Percentiles rank a stretch among this genome's conserved stretches.
These are phyloP conservation scores for Apiotrichum mycotoxinovorans DNA, from an alignment of 1,284 basidiomycete genomes.

Conservation along the genomic window DNA sequence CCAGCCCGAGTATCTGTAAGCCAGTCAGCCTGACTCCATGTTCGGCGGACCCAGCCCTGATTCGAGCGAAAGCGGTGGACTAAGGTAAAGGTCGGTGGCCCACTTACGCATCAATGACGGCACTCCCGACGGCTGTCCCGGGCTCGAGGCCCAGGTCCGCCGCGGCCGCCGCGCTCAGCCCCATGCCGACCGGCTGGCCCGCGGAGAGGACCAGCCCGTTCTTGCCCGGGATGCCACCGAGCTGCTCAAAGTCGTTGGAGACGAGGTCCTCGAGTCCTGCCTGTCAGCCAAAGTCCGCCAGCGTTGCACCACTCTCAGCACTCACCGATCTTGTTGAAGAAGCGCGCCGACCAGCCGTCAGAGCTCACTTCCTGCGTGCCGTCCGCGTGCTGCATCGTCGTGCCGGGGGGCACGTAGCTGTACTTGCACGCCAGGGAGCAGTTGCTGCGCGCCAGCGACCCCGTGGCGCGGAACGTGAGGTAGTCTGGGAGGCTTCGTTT, in stretches of 20 bases:
- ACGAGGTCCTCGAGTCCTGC: slow-evolving; percentile 46
- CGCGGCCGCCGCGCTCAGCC: slow-evolving; percentile 74
- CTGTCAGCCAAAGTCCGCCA: neutral
- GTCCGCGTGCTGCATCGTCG: slow-evolving; percentile 44
- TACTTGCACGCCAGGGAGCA: slow-evolving; percentile 97
- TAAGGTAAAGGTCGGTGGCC: too few species aligned
- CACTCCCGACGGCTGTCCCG: slow-evolving; percentile 92
- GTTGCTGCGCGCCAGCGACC: slow-evolving; percentile 71
- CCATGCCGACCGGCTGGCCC: slow-evolving; percentile 82
- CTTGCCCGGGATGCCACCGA: slow-evolving; percentile 66
- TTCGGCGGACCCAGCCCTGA: neutral
- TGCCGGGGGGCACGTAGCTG: slow-evolving; percentile 77
- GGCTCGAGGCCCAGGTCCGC: slow-evolving; percentile 76
- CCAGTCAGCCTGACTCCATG: neutral
- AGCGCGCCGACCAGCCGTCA: slow-evolving; percentile 79
- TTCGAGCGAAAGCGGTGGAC: too few species aligned
- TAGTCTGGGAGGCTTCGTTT: slow-evolving; percentile 74
- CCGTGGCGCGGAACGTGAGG: slow-evolving; percentile 88
- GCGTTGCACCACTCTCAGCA: too few species aligned
- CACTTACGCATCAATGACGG: slow-evolving; percentile 88
- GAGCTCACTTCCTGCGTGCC: slow-evolving; percentile 46
- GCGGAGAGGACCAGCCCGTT: slow-evolving; percentile 73
- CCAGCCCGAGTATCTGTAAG: slow-evolving; percentile 98
- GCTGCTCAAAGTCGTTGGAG: slow-evolving; percentile 64
- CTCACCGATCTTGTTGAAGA: slow-evolving; percentile 78